Base-by-base conservation (phyloP, 176 grass and related monocot species). In the Leersia perrieri region DNA sequence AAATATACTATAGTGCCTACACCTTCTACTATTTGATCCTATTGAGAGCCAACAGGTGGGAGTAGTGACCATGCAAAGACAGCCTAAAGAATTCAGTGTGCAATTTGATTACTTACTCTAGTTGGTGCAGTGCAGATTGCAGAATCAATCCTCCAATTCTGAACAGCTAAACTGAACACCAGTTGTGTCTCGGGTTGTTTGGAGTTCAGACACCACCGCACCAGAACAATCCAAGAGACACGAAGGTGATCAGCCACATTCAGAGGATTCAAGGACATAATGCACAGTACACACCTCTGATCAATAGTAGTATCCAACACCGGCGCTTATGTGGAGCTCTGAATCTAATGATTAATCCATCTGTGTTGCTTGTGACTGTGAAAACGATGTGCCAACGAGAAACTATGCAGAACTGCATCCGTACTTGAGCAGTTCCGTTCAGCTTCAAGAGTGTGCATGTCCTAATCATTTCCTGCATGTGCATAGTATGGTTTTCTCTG, bases 271-370 rank as follows among this genome's bases (percentile, higher is more conserved):
- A 25, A 65, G 13, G 60, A 26, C 29, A 64, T 25, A 65, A 5
- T 72, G 83, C 8, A 60, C 65, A 63, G 64, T 34, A 40, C 36
- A 28, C n/a, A n/a, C 22, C 23, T 28, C 49, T 57, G 41, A 72
- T 47, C 12, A 29, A 41, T 72, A 27, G 36, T 23, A 61, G 49
- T 22, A 53, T 53, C 49, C 49, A 51, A 39, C 68, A 32, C 42
- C 0, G 30, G 66, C 34, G 29, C n/a, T 36, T 36, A 32, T 36
- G 30, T 40, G 60, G 41, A 78, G 34, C 53, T 85, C 66, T 78
- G 74, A 49, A 58, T 84, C 62, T 42, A 53, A 84, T 84, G 72
- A 84, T 76, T 68, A 34, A 18, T 10, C 80, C 33, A 35, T 25
- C 72, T 84, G 63, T 84, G 32, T 72, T 60, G 18, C 72, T 20